Conservation (phyloP, 768 basidiomycete genomes). For the Gyrodon lividus region DNA sequence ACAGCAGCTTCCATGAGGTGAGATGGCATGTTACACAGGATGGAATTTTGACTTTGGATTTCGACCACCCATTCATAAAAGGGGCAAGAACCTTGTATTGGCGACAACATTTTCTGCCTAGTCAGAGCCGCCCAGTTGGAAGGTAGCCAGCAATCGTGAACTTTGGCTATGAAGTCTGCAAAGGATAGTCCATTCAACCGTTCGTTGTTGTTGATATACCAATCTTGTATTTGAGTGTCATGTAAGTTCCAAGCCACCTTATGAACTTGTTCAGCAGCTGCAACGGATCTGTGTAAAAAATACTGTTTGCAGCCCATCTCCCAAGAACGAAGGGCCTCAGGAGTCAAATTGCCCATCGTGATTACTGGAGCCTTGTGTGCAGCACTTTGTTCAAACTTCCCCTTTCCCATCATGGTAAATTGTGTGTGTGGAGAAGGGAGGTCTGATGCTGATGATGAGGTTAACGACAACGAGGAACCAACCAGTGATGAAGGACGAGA, state of each 20-base stretch:
- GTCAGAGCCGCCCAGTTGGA: conserved; percentile 1
- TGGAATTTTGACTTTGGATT: conserved; percentile 11
- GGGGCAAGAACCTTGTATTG: background rate
- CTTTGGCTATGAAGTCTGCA: background rate
- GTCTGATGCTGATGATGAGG: too few species aligned
- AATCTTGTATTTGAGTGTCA: conserved; percentile 4
- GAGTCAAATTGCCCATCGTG: too few species aligned
- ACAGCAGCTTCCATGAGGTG: conserved; percentile 9
- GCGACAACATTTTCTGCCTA: conserved; percentile 1
- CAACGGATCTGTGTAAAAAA: too few species aligned
- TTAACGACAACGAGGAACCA: too few species aligned
- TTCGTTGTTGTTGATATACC: background rate
- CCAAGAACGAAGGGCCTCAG: too few species aligned
- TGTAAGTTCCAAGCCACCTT: background rate
- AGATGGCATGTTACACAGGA: conserved; percentile 8
- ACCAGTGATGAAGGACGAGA: too few species aligned
- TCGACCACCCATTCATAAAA: conserved; percentile 14
- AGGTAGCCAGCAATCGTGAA: conserved; percentile 3
- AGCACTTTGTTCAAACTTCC: too few species aligned
- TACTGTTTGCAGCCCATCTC: too few species aligned
- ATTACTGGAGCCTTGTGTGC: too few species aligned
- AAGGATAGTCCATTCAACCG: background rate
- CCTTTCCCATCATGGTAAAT: too few species aligned
- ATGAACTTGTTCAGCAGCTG: background rate
- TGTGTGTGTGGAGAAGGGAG: too few species aligned